Evolutionary conservation across 2,329 filamentous ascomycete species (phyloP).

Genomic region (Lasiodiplodia sp.): DNA sequence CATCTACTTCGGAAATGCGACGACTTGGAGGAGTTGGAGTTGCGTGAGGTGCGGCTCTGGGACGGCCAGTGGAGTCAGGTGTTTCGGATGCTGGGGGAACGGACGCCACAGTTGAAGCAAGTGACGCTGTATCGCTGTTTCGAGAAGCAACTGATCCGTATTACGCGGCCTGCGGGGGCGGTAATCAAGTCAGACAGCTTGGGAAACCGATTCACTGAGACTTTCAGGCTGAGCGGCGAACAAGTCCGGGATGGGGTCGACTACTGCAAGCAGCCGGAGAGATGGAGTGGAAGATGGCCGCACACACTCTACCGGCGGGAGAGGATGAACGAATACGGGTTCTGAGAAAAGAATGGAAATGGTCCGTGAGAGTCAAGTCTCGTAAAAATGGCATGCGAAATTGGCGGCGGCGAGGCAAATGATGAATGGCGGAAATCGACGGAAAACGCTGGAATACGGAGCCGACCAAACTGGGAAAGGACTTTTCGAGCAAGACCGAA

Average conservation of each 20-base stretch:
- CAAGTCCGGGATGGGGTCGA: background rate
- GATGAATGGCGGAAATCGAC: background rate
- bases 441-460: slow-evolving; percentile 13
- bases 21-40: background rate
- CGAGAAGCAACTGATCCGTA: background rate
- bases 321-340: slow-evolving; percentile 2
- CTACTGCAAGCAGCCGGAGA: background rate
- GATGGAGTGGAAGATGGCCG: background rate
- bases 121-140: background rate
- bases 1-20: background rate
- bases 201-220: background rate
- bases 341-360: slow-evolving; percentile 1
- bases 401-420: background rate
- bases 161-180: background rate
- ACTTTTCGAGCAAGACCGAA: background rate
- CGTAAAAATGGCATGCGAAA: background rate
- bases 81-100: background rate
- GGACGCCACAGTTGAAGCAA: background rate
- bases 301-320: background rate
- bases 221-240: background rate
- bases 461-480: slow-evolving; percentile 8
- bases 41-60: background rate
- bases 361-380: slow-evolving; percentile 15
- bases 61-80: slow-evolving; percentile 10
- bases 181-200: background rate